Base-by-base conservation (phyloP, 306 rosid genomes). In the Myrica gale region DNA sequence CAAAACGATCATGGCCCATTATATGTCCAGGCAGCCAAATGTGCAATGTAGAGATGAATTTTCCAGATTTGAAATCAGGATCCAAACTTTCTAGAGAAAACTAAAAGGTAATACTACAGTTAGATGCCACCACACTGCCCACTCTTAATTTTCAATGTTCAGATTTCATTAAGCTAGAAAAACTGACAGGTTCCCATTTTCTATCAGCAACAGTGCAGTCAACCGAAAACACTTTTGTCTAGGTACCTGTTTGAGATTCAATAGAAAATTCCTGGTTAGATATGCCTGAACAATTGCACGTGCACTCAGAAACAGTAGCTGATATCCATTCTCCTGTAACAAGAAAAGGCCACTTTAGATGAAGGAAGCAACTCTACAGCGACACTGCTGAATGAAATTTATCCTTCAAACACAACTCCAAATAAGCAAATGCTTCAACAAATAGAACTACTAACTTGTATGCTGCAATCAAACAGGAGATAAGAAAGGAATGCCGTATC, bases 271-370 rank as follows among this genome's bases (percentile, higher is more conserved):
- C 83, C 99, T 82, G 26, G 99, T 96, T 16, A 96, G 82, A 87
- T 96, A 96, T 20, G 99, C 98, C 82, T 95, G 99, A 73, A 95
- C 95, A 68, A 96, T 96, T 61, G 99, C 99, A 32, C 99, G 98
- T 19, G 99, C 99, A 84, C 99, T 96, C 79, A 96, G 85, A 87
- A 96, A 96, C 63, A 96, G 88, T 56, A 96, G 90, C 84, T 96
- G 99, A 87, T 96, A 96, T 76, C 99, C 99, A 86, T 96, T 96
- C 88, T 96, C 99, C 98, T 95, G 96, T 72, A 42, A 52, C 80
- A 56, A 52, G 77, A 76, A 72, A 20, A 20, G 63, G 20, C 43
- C 55, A 17, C 13, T 65, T 26, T n/a, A 41, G 50, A 17, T 66
- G 23, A 43, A 66, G 50, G 23, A n/a, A 7, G 8, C 42, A 66